phyloP scores from a whole-genome alignment of 108 stramenopile genomes.

The Nitzschia putrida region DNA sequence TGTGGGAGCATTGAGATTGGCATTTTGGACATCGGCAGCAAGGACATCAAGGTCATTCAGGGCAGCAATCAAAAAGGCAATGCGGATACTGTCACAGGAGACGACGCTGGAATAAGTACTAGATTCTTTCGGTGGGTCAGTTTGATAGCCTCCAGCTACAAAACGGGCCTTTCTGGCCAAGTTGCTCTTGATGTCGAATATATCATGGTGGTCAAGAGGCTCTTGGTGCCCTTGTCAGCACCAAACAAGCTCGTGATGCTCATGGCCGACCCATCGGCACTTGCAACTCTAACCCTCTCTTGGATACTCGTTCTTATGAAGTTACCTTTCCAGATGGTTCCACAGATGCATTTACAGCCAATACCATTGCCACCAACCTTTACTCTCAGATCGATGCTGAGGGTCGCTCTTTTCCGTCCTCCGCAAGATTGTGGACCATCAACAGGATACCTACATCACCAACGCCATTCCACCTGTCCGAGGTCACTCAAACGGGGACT shows the following conservation, averaged over 20 bases:
- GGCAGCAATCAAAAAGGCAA: constrained; percentile 49
- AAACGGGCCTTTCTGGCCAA: constrained; percentile 43
- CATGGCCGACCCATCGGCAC: constrained; percentile 16
- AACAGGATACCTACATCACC: constrained; percentile 7
- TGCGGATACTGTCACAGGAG: constrained; percentile 44
- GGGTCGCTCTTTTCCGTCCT: constrained; percentile 19
- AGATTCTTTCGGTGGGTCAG: constrained; percentile 32
- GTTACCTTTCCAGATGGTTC: constrained; percentile 20
- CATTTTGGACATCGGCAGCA: constrained; percentile 44
- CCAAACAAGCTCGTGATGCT: neutral
- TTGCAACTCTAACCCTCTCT: constrained; percentile 16
- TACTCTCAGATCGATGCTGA: constrained; percentile 35
- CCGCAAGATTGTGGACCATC: constrained; percentile 24
- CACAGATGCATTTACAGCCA: constrained; percentile 37
- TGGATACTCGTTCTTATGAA: constrained; percentile 32
- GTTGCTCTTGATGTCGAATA: constrained; percentile 57
- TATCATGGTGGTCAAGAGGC: neutral
- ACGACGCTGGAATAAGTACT: constrained; percentile 65
- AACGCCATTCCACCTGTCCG: neutral
- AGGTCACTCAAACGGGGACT: neutral
- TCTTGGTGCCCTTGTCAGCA: neutral
- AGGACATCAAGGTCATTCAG: constrained; percentile 48
- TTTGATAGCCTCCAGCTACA: constrained; percentile 32
- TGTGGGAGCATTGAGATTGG: constrained; percentile 46
- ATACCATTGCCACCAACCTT: constrained; percentile 57